Evolutionary conservation across 306 rosid genomes (phyloP), one percentile per base, ranked within the genome.

Genomic region (Hippophae gyantsensis): DNA sequence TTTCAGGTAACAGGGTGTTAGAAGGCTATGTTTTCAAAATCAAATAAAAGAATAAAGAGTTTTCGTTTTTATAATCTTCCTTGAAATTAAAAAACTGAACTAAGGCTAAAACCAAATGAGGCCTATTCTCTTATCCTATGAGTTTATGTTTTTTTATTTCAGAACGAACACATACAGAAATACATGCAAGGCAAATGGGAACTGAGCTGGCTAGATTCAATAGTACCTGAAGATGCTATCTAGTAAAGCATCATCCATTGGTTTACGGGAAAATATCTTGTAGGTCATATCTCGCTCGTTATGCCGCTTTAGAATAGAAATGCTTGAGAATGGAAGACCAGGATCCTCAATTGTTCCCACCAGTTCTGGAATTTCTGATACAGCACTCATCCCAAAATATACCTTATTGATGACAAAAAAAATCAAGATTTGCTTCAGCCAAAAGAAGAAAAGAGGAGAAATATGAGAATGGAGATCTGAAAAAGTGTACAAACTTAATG

Each of bases 251-350:
- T 83, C 93, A 8, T 67, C 64, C 87, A 90, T 62, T 64, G 86
- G 79, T 63, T 87, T 76, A 57, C 96, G 96, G 58, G 98, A 90
- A 75, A 90, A 90, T 50, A 90, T 74, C 86, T 90, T 90, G 73
- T 83, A 87, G 46, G 92, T 81, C 54, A 72, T 63, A 66, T 90
- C 95, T 10, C 70, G 80, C 67, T 74, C 78, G 25, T 54, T 67
- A 58, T 85, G 79, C 72, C 77, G 82, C 84, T 81, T 85, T 64
- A 90, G 96, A 76, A 85, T 80, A 41, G 98, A 76, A 77, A 90
- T 87, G 77, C 92, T 50, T 66, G 92, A 60, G 61, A 90, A 90
- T 58, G 90, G 89, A 78, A 90, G 82, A 62, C 76, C 69, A 42
- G 84, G 87, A 70, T 76, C 79, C 87, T 90, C 96, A 57, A 78